Evolutionary conservation across 2,329 filamentous ascomycete species (phyloP).

Genomic region (Lasiodiplodia citricola): DNA sequence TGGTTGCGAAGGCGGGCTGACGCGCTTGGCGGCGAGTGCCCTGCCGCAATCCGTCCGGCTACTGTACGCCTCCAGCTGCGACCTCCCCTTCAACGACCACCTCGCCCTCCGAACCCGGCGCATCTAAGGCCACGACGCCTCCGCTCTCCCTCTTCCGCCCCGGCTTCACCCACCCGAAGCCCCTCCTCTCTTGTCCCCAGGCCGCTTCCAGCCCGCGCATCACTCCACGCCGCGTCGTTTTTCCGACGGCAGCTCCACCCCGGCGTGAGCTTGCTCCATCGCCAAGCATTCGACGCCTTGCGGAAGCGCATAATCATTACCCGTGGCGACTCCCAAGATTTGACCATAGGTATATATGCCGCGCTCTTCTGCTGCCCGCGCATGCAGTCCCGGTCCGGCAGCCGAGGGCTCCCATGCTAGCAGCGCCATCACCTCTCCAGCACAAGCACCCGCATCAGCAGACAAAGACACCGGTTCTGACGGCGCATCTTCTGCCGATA

Average conservation of each 20-base stretch:
- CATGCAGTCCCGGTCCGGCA: constrained; percentile 29
- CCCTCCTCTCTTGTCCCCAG: constrained; percentile 6
- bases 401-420: constrained; percentile 27
- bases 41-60: constrained; percentile 19
- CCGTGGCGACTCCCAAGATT: constrained; percentile 46
- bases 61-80: constrained; percentile 24
- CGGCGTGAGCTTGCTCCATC: constrained; percentile 37
- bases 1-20: constrained; percentile 13
- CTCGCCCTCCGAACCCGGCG: constrained; percentile 16
- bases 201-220: constrained; percentile 5
- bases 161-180: constrained; percentile 24
- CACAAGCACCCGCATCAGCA: constrained; percentile 19
- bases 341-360: constrained; percentile 47
- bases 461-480: constrained; percentile 42
- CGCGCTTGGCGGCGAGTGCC: constrained; percentile 13
- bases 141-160: constrained; percentile 18
- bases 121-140: constrained; percentile 26
- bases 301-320: constrained; percentile 46
- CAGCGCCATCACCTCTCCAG: constrained; percentile 22
- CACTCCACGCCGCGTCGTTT: constrained; percentile 24
- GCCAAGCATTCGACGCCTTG: constrained; percentile 42
- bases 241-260: constrained; percentile 24
- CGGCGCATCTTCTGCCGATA: constrained; percentile 36
- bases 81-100: constrained; percentile 26
- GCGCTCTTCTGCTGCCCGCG: constrained; percentile 34